phyloP scores from a whole-genome alignment of 768 basidiomycete species.

The Mrakia hoshinonis region DNA sequence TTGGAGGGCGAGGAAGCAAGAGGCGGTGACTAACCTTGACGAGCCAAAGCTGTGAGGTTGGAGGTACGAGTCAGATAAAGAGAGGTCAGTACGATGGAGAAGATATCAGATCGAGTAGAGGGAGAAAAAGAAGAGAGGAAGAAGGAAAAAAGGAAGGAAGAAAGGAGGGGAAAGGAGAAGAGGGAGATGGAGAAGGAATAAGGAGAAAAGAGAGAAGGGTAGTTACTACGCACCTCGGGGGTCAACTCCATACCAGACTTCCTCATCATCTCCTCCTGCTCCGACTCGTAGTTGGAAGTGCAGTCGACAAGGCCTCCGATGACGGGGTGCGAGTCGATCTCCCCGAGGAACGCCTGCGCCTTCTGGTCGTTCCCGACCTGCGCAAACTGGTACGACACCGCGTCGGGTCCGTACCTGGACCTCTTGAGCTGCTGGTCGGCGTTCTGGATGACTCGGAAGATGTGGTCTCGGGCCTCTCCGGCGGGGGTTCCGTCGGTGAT shows the following conservation, averaged over 20 bases:
- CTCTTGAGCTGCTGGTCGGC: slow-evolving; percentile 39
- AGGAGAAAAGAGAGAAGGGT: too few relatives aligned
- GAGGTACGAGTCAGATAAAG: background rate
- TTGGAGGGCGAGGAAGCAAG: too few relatives aligned
- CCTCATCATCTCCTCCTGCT: slow-evolving; percentile 24
- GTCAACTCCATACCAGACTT: slow-evolving; percentile 19
- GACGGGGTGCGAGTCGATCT: slow-evolving; percentile 2
- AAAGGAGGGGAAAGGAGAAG: background rate
- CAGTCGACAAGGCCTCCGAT: slow-evolving; percentile 14
- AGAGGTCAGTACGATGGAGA: too few relatives aligned
- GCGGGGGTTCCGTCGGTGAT: slow-evolving; percentile 30
- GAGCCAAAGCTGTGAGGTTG: slow-evolving; percentile 39
- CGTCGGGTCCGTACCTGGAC: slow-evolving; percentile 38
- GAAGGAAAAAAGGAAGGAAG: too few relatives aligned
- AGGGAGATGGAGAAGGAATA: background rate
- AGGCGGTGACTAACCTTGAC: slow-evolving; percentile 38
- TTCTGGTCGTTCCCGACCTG: slow-evolving; percentile 37
- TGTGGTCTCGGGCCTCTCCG: slow-evolving; percentile 23
- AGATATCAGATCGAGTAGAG: too few relatives aligned
- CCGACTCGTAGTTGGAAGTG: slow-evolving; percentile 19
- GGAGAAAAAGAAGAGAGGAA: background rate
- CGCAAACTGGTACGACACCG: slow-evolving; percentile 37
- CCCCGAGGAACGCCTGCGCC: slow-evolving; percentile 36
- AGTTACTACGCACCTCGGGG: too few relatives aligned
- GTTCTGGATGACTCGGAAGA: slow-evolving; percentile 38